These are phyloP conservation scores for Fusarium begoniae DNA, from an alignment of 2,329 filamentous ascomycete species.

Conservation along the genomic window DNA sequence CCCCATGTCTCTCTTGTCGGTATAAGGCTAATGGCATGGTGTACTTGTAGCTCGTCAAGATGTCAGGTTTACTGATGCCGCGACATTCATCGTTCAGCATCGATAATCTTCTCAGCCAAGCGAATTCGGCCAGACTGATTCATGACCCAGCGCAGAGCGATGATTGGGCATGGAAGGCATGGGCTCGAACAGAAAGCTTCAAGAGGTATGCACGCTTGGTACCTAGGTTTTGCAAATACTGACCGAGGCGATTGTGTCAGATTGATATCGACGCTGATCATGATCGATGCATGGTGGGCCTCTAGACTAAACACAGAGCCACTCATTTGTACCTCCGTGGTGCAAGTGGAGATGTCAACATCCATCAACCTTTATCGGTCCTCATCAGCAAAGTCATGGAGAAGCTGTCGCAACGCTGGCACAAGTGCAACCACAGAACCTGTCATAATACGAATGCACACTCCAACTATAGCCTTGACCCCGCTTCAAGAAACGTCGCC, in stretches of 20 bases:
- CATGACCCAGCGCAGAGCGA: not conserved
- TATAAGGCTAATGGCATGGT: accelerated
- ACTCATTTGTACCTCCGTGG: not conserved
- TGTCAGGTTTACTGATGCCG: not conserved
- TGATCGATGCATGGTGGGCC: slow-evolving; percentile 2
- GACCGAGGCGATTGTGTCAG: accelerated
- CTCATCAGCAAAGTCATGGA: not conserved
- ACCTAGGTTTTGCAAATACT: accelerated
- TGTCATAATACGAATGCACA: not conserved
- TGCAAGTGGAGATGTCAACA: not conserved
- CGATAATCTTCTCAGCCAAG: not conserved
- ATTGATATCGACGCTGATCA: not conserved
- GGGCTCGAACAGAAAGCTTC: not conserved
- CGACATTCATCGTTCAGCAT: not conserved
- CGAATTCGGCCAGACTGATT: not conserved
- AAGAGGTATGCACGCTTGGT: not conserved
- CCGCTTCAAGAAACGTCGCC: not conserved
- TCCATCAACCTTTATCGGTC: not conserved
- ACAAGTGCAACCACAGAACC: not conserved
- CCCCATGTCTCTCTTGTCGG: accelerated
- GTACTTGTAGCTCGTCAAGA: not conserved
- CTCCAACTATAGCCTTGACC: not conserved
- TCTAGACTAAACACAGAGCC: not conserved
- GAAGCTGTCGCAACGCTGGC: not conserved
- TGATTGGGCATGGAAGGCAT: slow-evolving; percentile 1